Evolutionary conservation across 2,329 filamentous ascomycete species (phyloP).

Genomic region (Chaetothyriales sp.): DNA sequence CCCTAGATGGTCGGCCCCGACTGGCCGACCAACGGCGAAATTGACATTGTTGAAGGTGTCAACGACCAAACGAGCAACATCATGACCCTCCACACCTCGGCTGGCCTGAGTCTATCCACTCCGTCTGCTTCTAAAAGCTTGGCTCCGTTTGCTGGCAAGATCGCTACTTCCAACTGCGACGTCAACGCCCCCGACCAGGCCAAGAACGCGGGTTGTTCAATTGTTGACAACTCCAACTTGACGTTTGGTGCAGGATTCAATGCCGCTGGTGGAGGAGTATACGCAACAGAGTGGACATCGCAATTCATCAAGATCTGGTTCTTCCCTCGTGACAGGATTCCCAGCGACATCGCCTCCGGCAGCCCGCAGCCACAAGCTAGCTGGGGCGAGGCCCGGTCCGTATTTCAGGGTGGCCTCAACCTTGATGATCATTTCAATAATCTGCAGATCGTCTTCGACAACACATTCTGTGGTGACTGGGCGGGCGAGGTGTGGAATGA

Average conservation of each 20-base stretch:
- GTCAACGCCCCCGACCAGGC: slow-evolving; percentile 29
- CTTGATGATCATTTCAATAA: slow-evolving; percentile 30
- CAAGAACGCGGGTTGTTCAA: slow-evolving; percentile 28
- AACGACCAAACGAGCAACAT: slow-evolving; percentile 31
- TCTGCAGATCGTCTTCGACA: slow-evolving; percentile 38
- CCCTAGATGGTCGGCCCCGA: slow-evolving; percentile 18
- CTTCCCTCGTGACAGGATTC: slow-evolving; percentile 34
- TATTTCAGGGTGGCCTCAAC: slow-evolving; percentile 29
- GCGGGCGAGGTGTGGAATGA: slow-evolving; percentile 11
- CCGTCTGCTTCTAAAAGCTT: slow-evolving; percentile 5
- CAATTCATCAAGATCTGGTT: slow-evolving; percentile 60
- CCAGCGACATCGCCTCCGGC: slow-evolving; percentile 31
- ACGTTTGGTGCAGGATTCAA: slow-evolving; percentile 44
- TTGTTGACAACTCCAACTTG: slow-evolving; percentile 19
- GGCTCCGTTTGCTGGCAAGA: slow-evolving; percentile 35
- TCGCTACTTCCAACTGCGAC: slow-evolving; percentile 39
- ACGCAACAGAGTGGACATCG: slow-evolving; percentile 64
- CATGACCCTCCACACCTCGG: slow-evolving; percentile 38
- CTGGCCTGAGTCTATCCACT: slow-evolving; percentile 27
- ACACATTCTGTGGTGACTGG: slow-evolving; percentile 40
- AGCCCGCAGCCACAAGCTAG: slow-evolving; percentile 28
- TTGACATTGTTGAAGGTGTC: slow-evolving; percentile 42
- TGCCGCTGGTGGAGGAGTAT: slow-evolving; percentile 44
- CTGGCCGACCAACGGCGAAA: slow-evolving; percentile 35
- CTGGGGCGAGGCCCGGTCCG: slow-evolving; percentile 36